Base-by-base conservation (phyloP, 768 basidiomycete genomes). In the Pulveroboletus sp. region DNA sequence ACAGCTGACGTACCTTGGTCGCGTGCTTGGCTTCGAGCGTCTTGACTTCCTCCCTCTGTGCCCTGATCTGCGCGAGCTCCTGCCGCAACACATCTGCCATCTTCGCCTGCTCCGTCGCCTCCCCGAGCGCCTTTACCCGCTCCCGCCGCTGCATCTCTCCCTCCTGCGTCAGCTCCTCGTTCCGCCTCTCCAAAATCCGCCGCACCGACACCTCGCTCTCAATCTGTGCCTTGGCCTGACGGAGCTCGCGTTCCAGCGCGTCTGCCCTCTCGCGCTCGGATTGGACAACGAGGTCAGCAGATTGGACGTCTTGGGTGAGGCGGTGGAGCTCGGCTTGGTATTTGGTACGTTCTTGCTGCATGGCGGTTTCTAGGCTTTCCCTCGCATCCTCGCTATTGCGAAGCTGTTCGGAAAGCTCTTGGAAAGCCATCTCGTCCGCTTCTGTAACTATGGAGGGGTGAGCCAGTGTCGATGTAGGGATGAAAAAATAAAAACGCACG, bases 381-480 rank as follows among this genome's bases (percentile, higher is more conserved):
- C 80, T 82, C 16, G 76, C 73, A 47, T 84, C 80, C 56, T 84
- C 79, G 1, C 78, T 64, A 4, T 73, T 72, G 1, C 76, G 80
- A 14, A 94, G 76, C 53, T 87, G 84, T 49, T 85, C 78, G 7
- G 81, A 70, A 5, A 90, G 72, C 53, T 90, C 88, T 47, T 83
- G 80, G 59, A 86, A 85, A 19, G 81, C 82, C 51, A 82, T 78
- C 47, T 87, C 86, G 47, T 87, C 85, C n/a, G 79, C 81, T 62
- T 87, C 86, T 4, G 80, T 77, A 19, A 82, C 88, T 90, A 55
- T 14, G 17, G 42, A 13, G 42, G 32, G 24, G 23, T 63, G 25
- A 65, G 31, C 25, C 11, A 6, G 35, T 13, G 44, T 42, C 38
- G 20, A 42, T 33, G 41, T 19, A 38, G 33, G 21, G 35, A 23